These are phyloP conservation scores for Talaromyces atroroseus DNA, from an alignment of 2,329 filamentous ascomycete species.

Conservation along the genomic window DNA sequence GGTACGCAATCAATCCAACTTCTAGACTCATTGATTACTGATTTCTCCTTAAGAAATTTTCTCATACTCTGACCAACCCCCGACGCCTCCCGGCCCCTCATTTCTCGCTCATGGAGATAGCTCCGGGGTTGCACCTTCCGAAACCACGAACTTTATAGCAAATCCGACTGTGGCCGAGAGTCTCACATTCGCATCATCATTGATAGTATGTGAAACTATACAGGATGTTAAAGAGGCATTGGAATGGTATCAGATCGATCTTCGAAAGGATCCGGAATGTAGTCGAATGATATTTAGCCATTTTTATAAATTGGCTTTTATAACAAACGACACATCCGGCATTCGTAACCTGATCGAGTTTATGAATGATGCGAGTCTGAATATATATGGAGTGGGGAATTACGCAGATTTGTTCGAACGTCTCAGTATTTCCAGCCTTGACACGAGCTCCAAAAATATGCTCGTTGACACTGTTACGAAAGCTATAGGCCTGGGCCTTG, in stretches of 20 bases:
- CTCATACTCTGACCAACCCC: slow-evolving; percentile 17
- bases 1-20: slow-evolving; percentile 19
- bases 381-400: slow-evolving; percentile 31
- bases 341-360: slow-evolving; percentile 28
- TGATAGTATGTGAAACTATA: slow-evolving; percentile 21
- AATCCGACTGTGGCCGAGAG: not conserved
- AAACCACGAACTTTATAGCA: not conserved
- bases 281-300: slow-evolving; percentile 32
- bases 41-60: slow-evolving; percentile 16
- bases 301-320: slow-evolving; percentile 15
- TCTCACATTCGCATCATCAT: slow-evolving; percentile 13
- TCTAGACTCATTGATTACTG: not conserved
- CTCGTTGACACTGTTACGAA: slow-evolving; percentile 24
- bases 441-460: slow-evolving; percentile 16
- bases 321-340: not conserved
- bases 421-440: slow-evolving; percentile 18
- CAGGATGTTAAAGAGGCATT: slow-evolving; percentile 26
- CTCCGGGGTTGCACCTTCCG: not conserved
- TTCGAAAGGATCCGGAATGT: slow-evolving; percentile 29
- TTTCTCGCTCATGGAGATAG: slow-evolving; percentile 7
- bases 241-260: slow-evolving; percentile 26
- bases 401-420: slow-evolving; percentile 26
- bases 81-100: slow-evolving; percentile 15
- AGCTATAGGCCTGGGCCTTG: slow-evolving; percentile 30
- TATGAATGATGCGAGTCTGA: slow-evolving; percentile 32